A percentile compares a stretch with the other conserved stretches of the same genome.
Evolutionary conservation across 73 alveolate species (phyloP).

Genomic region (Paramecium biaurelia): DNA sequence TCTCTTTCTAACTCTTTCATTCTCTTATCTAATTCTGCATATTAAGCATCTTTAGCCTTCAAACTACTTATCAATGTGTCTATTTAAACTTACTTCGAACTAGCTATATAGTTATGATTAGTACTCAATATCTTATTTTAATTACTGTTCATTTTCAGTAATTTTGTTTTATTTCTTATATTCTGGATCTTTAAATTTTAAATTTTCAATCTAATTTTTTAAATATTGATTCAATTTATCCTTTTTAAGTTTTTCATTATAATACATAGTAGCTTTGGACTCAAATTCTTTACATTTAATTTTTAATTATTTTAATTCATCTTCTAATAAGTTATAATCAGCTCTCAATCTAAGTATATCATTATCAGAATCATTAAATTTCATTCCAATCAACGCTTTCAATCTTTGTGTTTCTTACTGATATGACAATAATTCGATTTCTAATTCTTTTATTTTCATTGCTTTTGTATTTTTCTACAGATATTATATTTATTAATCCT

Average conservation of each 20-base stretch:
- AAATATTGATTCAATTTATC: slow-evolving; percentile 25
- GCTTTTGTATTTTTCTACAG: neutral
- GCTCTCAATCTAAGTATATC: neutral
- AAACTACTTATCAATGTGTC: slow-evolving; percentile 23
- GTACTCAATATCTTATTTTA: slow-evolving; percentile 1
- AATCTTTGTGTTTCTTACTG: slow-evolving; percentile 7
- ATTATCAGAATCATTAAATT: neutral
- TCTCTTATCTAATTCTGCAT: slow-evolving; percentile 6
- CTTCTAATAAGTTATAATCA: neutral
- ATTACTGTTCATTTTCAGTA: slow-evolving; percentile 17
- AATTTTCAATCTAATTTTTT: neutral
- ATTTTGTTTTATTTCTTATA: neutral
- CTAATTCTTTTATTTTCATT: slow-evolving; percentile 15
- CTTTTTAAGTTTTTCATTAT: slow-evolving; percentile 15
- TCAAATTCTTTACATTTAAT: slow-evolving; percentile 44
- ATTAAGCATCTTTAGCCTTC: neutral
- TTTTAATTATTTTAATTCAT: neutral
- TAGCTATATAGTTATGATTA: neutral
- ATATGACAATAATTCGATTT: slow-evolving; percentile 17
- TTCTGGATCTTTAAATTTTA: slow-evolving; percentile 24
- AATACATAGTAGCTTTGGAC: slow-evolving; percentile 15
- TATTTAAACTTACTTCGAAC: neutral
- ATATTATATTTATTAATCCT: neutral
- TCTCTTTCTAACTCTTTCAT: slow-evolving; percentile 38
- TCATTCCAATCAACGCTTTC: neutral